phyloP scores from a whole-genome alignment of 352 stramenopile genomes.

The Pythium chondricola region DNA sequence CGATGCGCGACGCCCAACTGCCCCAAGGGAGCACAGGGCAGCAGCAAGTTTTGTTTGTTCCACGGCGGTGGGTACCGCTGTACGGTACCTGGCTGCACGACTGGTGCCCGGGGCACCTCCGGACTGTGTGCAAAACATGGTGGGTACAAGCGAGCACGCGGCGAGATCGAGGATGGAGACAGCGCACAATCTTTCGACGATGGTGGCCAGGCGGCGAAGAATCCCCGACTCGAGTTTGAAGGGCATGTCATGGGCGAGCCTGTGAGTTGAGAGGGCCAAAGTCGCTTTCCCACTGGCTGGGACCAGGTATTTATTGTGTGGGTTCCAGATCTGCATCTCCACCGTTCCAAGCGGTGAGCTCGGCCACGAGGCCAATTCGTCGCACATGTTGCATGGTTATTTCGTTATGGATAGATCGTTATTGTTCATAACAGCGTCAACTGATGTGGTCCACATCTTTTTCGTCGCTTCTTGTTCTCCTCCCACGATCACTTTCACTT shows the following conservation, averaged over 20 bases:
- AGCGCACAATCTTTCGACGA: background rate
- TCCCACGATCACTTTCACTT: too few relatives aligned
- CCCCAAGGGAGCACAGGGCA: conserved; percentile 78
- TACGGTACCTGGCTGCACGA: conserved; percentile 61
- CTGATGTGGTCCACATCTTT: too few relatives aligned
- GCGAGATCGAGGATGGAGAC: background rate
- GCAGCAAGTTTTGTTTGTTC: conserved; percentile 68
- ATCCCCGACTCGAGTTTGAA: conserved; percentile 13
- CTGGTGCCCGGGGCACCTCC: conserved; percentile 65
- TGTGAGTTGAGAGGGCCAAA: conserved; percentile 3
- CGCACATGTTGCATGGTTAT: too few relatives aligned
- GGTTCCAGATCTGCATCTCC: too few relatives aligned
- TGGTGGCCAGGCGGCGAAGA: conserved; percentile 10
- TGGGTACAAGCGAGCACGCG: conserved; percentile 48
- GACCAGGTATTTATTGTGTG: too few relatives aligned
- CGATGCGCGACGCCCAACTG: conserved; percentile 53
- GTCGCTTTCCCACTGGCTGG: too few relatives aligned
- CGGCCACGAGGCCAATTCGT: too few relatives aligned
- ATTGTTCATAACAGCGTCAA: too few relatives aligned
- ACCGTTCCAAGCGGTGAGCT: too few relatives aligned
- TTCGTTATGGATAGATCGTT: too few relatives aligned
- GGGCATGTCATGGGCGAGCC: conserved; percentile 6
- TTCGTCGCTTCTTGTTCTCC: too few relatives aligned
- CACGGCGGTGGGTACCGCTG: conserved; percentile 84
- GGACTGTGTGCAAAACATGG: conserved; percentile 76